Evolutionary conservation across 2,329 filamentous ascomycete genomes (phyloP), one percentile per base, ranked within the genome.

Genomic region (Trichoderma atroviride): DNA sequence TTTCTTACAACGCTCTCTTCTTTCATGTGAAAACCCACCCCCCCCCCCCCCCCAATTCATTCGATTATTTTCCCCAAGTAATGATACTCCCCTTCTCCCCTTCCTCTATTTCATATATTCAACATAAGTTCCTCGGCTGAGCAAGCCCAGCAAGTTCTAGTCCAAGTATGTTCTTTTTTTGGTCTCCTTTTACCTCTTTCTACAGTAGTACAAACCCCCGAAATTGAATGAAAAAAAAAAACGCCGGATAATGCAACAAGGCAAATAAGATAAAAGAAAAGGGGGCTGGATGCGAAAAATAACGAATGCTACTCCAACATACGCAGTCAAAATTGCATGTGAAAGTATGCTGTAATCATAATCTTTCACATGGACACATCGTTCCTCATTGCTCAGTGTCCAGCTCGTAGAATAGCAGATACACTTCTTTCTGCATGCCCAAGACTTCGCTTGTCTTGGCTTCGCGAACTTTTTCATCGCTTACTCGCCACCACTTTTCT

Each of bases 401-500:
- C 74, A 97, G 82, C 83, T 98, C 95, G 80, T 99, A 99, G 79
- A 99, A 99, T 63, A 99, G 81, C 77, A 99, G 83, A 79, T 99
- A 99, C 0, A 98, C 95, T 80, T 99, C 96, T 75, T 91, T 91
- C 81, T 97, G 94, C 94, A 97, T 97, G 9, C 89, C 89, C 69
- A 99, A 80, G 7, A 99, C 93, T 74, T 99, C 96, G 67, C 86
- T 88, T 6, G 94, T 98, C 83, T 94, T 97, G 73, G 93, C 91
- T 80, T 98, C 95, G 77, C 95, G 96, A 75, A 98, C 89, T 80
- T 96, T 97, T 73, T 99, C 96, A 78, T 99, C 96, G 73, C 94
- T 97, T 73, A 99, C 97, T 43, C 96, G 89, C 96, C 96, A 99
- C 96, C 96, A 99, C 72, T 80, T 89, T 76, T 96, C 91, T 56